Conservation (phyloP, 805 yeast species). For the Suhomyces canberraensis region DNA sequence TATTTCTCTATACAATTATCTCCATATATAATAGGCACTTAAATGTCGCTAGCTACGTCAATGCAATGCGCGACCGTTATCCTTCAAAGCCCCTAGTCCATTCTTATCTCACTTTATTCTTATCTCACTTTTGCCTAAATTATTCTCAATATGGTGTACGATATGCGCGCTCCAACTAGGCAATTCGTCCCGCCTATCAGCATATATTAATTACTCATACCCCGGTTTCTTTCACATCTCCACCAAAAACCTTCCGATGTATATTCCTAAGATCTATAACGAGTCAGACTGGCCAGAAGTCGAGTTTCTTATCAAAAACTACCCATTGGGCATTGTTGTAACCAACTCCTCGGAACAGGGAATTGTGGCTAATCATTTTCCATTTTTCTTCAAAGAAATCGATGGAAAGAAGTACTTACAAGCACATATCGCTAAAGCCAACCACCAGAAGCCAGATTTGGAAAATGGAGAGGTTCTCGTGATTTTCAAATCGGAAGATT, state of each 20-base stretch:
- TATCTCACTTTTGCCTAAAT: too few relatives aligned
- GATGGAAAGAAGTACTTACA: slow-evolving; percentile 40
- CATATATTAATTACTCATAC: too few relatives aligned
- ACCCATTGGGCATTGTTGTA: slow-evolving; percentile 54
- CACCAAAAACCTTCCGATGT: slow-evolving; percentile 27
- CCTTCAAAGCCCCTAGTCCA: too few relatives aligned
- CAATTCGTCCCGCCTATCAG: too few relatives aligned
- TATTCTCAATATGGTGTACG: too few relatives aligned
- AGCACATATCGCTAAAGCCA: slow-evolving; percentile 54
- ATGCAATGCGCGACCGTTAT: too few relatives aligned
- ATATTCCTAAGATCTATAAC: slow-evolving; percentile 32
- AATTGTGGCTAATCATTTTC: slow-evolving; percentile 54
- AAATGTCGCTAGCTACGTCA: too few relatives aligned
- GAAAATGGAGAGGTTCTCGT: slow-evolving; percentile 42
- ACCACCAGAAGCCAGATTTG: slow-evolving; percentile 48
- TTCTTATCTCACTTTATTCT: too few relatives aligned
- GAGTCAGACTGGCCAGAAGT: slow-evolving; percentile 36
- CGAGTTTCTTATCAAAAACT: slow-evolving; percentile 38
- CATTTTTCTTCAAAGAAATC: slow-evolving; percentile 43
- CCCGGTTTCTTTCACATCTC: too few relatives aligned
- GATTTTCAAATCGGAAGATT: slow-evolving; percentile 49
- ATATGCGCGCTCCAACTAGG: too few relatives aligned
- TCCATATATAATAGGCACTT: too few relatives aligned
- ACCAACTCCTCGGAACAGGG: slow-evolving; percentile 37
- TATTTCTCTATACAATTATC: too few relatives aligned